Base-by-base conservation (phyloP, 2,329 filamentous ascomycete species). In the Colletotrichum destructivum region DNA sequence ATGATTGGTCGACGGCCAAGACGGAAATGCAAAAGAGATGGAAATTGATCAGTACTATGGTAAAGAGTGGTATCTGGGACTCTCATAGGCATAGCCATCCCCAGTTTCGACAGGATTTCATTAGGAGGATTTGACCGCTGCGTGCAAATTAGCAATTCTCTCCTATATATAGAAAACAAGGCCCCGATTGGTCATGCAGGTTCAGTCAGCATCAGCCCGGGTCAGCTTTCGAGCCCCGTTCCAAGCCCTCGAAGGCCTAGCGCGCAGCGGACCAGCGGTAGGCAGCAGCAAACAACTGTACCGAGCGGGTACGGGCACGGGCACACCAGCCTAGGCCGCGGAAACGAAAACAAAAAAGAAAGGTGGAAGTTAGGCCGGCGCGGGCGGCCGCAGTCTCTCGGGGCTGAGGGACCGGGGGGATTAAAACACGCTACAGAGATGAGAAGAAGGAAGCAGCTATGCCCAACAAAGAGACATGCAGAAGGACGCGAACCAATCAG, bases 161-260 rank as follows among this genome's bases (percentile, higher is more conserved):
- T 40, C 35, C 60, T 47, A 62, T 52, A 62, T 51, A 62, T 62
- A 62, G 60, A 62, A 52, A 40, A 31, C 31, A 51, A 35, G 47
- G 42, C n/a, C 60, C 46, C 21, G 46, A 47, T 40, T 56, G 52
- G 52, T 26, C 31, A 51, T 38, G 31, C 59, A 23, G 12, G n/a
- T 16, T 16, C 49, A 52, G 23, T 23, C 23, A 35, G 31, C 31
- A 9, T 23, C n/a, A 57, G 35, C 54, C 54, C 51, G 23, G 23
- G 26, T 52, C 35, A 52, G 31, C 60, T 46, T 60, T 4, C 7
- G 31, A 31, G 31, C 31, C 31, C 31, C 31, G 31, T 35, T 35
- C 8, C 40, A 47, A 60, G 56, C 42, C 56, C 9, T 52, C 31
- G 16, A 38, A 13, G 16, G 8, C 26, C 21, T 18, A 31, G n/a